These are phyloP conservation scores for Rostrohypoxylon terebratum DNA, from an alignment of 495 filamentous ascomycete species.

Conservation along the genomic window DNA sequence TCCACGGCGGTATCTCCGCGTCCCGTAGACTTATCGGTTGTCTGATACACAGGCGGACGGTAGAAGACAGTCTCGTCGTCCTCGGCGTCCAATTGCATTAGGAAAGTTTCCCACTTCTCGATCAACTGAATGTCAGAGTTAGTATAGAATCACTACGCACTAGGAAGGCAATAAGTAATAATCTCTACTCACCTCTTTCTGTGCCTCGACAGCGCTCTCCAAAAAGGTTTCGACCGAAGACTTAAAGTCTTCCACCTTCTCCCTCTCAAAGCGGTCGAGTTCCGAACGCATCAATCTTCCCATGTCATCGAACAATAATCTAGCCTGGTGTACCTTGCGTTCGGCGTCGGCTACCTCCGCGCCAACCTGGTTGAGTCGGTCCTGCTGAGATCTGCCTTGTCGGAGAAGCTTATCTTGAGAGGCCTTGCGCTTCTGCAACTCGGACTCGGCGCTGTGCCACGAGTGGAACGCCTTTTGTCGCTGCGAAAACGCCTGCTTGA, in stretches of 20 bases:
- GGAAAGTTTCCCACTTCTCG: constrained; percentile 97
- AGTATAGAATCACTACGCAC: constrained; percentile 19
- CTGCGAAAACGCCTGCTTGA: constrained; percentile 91
- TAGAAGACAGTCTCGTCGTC: constrained; percentile 87
- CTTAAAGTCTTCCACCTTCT: constrained; percentile 99
- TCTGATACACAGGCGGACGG: constrained; percentile 65
- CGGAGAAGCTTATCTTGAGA: constrained; percentile 91
- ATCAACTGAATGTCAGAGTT: constrained; percentile 76
- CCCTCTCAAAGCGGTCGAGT: constrained; percentile 91
- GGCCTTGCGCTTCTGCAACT: constrained; percentile 85
- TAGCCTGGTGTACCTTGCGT: constrained; percentile 88
- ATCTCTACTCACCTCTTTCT: constrained; percentile 84
- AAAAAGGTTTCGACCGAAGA: constrained; percentile 96
- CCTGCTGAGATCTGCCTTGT: constrained; percentile 94
- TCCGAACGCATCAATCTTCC: constrained; percentile 90
- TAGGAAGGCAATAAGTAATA: neutral
- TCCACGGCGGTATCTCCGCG: constrained; percentile 61
- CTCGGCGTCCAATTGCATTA: constrained; percentile 92
- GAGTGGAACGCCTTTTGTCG: constrained; percentile 94
- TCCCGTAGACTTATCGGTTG: constrained; percentile 55
- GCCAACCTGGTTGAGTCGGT: constrained; percentile 87
- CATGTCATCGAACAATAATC: constrained; percentile 97
- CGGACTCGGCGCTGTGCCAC: constrained; percentile 90
- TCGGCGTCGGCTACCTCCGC: constrained; percentile 95
- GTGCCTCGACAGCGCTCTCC: constrained; percentile 95